Percentiles rank a stretch among this genome's conserved stretches.
Evolutionary conservation across 1,284 basidiomycete genomes (phyloP).

Genomic region (Lignosus rhinocerotis): DNA sequence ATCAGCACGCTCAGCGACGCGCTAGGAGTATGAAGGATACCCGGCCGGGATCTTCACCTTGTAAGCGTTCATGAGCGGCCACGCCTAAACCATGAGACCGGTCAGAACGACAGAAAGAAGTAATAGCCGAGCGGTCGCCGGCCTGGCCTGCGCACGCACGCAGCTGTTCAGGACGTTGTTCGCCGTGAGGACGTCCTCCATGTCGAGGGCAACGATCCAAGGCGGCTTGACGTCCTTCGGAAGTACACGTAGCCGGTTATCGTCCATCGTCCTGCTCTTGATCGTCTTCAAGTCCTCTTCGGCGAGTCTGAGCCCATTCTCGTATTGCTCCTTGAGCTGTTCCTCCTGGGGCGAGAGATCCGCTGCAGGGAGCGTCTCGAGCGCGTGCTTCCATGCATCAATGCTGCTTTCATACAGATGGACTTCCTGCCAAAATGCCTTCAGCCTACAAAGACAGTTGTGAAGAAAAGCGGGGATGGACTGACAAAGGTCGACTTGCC

Average conservation of each 20-base stretch:
- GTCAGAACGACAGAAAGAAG: neutral
- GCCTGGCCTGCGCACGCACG: slow-evolving; percentile 12
- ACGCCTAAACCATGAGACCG: slow-evolving; percentile 29
- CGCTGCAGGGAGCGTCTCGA: slow-evolving; percentile 25
- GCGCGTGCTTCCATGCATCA: slow-evolving; percentile 27
- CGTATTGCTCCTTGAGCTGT: slow-evolving; percentile 32
- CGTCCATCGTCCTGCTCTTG: slow-evolving; percentile 4
- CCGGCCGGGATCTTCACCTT: slow-evolving; percentile 23
- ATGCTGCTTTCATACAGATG: slow-evolving; percentile 16
- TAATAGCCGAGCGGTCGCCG: neutral
- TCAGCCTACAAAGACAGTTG: neutral
- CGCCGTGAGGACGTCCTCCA: slow-evolving; percentile 19
- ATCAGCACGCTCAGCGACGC: neutral
- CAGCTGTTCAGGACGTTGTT: slow-evolving; percentile 23
- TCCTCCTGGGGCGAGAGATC: slow-evolving; percentile 25
- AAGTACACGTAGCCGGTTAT: slow-evolving; percentile 1
- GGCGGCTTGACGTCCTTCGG: slow-evolving; percentile 8
- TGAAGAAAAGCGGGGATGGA: neutral
- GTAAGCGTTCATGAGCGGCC: slow-evolving; percentile 36
- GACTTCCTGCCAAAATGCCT: slow-evolving; percentile 13
- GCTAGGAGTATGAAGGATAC: neutral
- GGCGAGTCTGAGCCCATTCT: slow-evolving; percentile 13
- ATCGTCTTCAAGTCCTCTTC: slow-evolving; percentile 6
- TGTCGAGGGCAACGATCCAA: slow-evolving; percentile 16
- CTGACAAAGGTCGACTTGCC: slow-evolving; percentile 34